Evolutionary conservation across 805 yeast genomes (phyloP).

Genomic region (Saccharomycopsis selenospora): DNA sequence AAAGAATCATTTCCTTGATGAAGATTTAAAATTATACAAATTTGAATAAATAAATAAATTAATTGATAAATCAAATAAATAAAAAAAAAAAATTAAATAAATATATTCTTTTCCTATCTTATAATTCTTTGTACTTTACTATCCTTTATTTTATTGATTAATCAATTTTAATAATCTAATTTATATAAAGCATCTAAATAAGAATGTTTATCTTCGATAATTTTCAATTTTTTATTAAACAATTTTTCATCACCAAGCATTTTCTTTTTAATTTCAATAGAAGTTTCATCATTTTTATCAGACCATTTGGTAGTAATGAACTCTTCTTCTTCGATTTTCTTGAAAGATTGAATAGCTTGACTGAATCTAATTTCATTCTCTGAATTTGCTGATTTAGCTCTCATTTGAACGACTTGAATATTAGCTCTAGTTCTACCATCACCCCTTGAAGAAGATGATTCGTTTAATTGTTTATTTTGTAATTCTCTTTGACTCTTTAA

Average conservation of each 20-base stretch:
- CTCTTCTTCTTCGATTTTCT: slow-evolving; percentile 55
- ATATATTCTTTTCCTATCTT: too few relatives aligned
- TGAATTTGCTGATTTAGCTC: slow-evolving; percentile 55
- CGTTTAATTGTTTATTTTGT: slow-evolving; percentile 30
- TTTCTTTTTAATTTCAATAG: slow-evolving; percentile 25
- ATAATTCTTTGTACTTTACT: too few relatives aligned
- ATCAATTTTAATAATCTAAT: too few relatives aligned
- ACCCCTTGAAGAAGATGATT: slow-evolving; percentile 13
- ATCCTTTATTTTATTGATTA: too few relatives aligned
- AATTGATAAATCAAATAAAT: too few relatives aligned
- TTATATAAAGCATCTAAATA: slow-evolving; percentile 9
- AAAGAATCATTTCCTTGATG: background rate
- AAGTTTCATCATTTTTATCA: slow-evolving; percentile 32
- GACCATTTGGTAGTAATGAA: slow-evolving; percentile 38
- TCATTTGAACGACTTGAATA: slow-evolving; percentile 67
- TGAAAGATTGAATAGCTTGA: slow-evolving; percentile 62
- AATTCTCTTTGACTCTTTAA: slow-evolving; percentile 38
- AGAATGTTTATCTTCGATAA: background rate
- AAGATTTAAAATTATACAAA: background rate
- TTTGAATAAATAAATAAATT: too few relatives aligned
- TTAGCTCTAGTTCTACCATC: slow-evolving; percentile 26
- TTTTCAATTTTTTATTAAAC: background rate
- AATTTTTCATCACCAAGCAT: slow-evolving; percentile 13
- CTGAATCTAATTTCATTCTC: slow-evolving; percentile 54
- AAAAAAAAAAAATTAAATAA: too few relatives aligned